Percentiles rank a stretch among this genome's conserved stretches.
Evolutionary conservation across 441 rosid genomes (phyloP).

Genomic region (Eruca vesicaria): DNA sequence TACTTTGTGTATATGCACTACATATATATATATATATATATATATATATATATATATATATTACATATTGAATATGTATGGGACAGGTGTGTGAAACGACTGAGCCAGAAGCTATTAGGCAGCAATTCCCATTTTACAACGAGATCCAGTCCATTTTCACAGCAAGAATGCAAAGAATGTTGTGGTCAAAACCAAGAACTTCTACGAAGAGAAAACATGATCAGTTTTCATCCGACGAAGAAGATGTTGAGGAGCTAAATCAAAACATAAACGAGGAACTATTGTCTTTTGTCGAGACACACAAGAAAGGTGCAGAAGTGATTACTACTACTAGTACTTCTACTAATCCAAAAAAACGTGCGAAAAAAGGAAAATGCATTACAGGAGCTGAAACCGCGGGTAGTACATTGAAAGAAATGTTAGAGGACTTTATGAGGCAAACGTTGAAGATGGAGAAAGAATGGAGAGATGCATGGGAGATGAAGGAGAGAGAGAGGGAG

Average conservation of each 20-base stretch:
- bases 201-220: constrained; percentile 52
- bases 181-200: constrained; percentile 67
- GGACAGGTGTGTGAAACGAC: constrained; percentile 73
- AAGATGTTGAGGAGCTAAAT: constrained; percentile 31
- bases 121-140: constrained; percentile 75
- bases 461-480: constrained; percentile 83
- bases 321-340: constrained; percentile 3
- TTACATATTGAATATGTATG: constrained; percentile 1
- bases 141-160: constrained; percentile 74
- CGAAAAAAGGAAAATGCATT: constrained; percentile 44
- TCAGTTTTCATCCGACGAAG: constrained; percentile 67
- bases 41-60: too few species aligned
- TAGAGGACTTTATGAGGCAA: constrained; percentile 82
- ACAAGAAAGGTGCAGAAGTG: constrained; percentile 20
- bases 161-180: constrained; percentile 67
- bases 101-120: constrained; percentile 71
- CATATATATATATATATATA: not conserved
- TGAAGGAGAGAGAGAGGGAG: constrained; percentile 72
- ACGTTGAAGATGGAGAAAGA: constrained; percentile 72
- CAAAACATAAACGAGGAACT: constrained; percentile 32
- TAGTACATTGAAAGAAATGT: constrained; percentile 45
- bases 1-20: not conserved
- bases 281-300: constrained; percentile 28
- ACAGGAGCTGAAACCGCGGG: not conserved
- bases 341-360: constrained; percentile 47